These are phyloP conservation scores for Cyclotella atomus DNA, from an alignment of 108 stramenopile species.

Conservation along the genomic window DNA sequence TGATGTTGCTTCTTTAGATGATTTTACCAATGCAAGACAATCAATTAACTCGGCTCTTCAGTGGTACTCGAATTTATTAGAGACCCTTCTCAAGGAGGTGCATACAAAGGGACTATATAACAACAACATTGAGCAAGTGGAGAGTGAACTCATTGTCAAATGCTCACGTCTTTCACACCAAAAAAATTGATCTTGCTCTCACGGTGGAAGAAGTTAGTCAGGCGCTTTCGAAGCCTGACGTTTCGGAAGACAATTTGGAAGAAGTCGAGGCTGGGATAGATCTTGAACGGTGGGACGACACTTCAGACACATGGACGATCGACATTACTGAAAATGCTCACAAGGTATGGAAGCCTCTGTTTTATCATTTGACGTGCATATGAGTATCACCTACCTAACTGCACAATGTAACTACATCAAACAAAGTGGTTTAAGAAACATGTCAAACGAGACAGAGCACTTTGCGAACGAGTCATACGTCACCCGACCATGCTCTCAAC, in stretches of 20 bases:
- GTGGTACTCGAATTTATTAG: not conserved
- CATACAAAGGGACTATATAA: not conserved
- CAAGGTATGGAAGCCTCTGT: not conserved
- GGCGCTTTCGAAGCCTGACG: slow-evolving; percentile 21
- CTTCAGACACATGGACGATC: slow-evolving; percentile 36
- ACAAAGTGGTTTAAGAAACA: slow-evolving; percentile 47
- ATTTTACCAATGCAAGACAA: not conserved
- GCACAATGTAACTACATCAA: no score
- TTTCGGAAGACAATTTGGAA: slow-evolving; percentile 33
- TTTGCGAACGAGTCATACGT: slow-evolving; percentile 49
- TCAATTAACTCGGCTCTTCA: not conserved
- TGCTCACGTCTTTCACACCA: slow-evolving; percentile 1
- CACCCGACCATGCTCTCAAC: slow-evolving; percentile 45
- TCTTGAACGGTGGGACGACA: slow-evolving; percentile 33
- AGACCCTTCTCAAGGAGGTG: not conserved
- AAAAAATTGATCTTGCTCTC: slow-evolving; percentile 5
- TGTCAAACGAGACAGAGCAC: slow-evolving; percentile 23
- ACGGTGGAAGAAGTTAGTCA: slow-evolving; percentile 18
- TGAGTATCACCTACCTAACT: no score
- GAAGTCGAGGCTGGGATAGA: slow-evolving; percentile 43
- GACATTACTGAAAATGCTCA: slow-evolving; percentile 55
- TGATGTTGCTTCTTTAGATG: not conserved
- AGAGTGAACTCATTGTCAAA: no score
- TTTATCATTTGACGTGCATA: not conserved
- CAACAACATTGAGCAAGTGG: not conserved